Conservation (phyloP, 1,139 yeast species). For the Sugiyamaella pinicola region DNA sequence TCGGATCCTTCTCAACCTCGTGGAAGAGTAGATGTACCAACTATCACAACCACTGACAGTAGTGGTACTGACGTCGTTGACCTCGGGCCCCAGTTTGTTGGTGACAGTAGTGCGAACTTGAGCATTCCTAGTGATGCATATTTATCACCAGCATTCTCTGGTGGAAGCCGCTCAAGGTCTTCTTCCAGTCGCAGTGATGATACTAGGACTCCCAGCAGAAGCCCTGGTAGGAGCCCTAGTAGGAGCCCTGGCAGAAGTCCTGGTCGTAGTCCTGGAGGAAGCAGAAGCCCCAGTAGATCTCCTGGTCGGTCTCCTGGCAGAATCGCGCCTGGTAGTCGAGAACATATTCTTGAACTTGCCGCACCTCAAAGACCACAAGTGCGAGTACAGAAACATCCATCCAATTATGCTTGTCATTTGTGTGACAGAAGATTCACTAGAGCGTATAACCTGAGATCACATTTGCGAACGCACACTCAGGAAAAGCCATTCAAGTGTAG, state of each 20-base stretch:
- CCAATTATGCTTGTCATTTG: conserved; percentile 76
- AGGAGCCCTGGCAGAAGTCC: conserved; percentile 6
- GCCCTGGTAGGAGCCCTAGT: conserved; percentile 6
- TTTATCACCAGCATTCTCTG: conserved; percentile 8
- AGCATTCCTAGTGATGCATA: conserved; percentile 7
- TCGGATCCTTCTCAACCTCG: conserved; percentile 15
- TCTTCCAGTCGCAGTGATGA: conserved; percentile 1
- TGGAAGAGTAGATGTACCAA: conserved; percentile 6
- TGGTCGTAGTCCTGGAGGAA: conserved; percentile 1
- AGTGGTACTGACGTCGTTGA: conserved; percentile 6
- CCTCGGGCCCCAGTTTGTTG: not conserved
- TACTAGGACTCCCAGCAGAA: not conserved
- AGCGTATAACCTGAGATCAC: conserved; percentile 90
- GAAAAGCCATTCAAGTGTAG: conserved; percentile 88
- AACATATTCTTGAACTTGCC: conserved; percentile 43
- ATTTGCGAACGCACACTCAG: conserved; percentile 88
- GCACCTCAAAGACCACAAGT: conserved; percentile 45
- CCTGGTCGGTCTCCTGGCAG: conserved; percentile 11
- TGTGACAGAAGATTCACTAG: conserved; percentile 89
- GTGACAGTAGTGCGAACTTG: not conserved
- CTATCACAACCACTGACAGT: conserved; percentile 14
- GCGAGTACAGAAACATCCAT: conserved; percentile 73
- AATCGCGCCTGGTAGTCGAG: conserved; percentile 31
- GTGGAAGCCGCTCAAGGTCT: conserved; percentile 1
- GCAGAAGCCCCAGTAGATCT: conserved; percentile 13